Base-by-base conservation (phyloP, 768 basidiomycete species). In the Rhodotorula babjevae region DNA sequence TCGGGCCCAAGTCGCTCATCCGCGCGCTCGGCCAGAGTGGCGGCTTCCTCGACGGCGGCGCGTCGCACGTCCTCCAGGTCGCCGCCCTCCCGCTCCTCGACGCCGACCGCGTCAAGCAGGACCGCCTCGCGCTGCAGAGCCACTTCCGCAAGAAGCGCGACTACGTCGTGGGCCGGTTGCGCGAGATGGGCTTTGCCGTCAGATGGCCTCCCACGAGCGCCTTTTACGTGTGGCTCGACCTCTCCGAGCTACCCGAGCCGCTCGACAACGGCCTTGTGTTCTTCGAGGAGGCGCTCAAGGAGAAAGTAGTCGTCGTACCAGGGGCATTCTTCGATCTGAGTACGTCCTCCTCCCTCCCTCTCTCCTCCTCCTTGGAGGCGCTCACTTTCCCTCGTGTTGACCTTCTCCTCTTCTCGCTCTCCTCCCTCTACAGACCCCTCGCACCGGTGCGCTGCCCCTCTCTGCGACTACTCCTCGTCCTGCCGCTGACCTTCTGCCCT, bases 21-120 rank as follows among this genome's bases (percentile, higher is more conserved):
- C 88, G 89, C 15, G 93, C 93, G 1, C 86, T 97, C 55, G 91
- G 90, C n/a, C 94, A 97, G 79, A 90, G 90, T 33, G 91, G 89
- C 83, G 92, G 91, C 16, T 96, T 93, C 87, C 83, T 97, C 67
- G 94, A 97, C 77, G 94, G 94, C 27, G 94, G 94, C 68, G 92
- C n/a, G 12, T 73, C 61, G 42, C 68, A 73, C 49, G 44, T 25
- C 70, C 91, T 95, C 77, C 94, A 97, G 80, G 85, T 92, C 58
- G 93, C 93, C 21, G 93, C 94, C 1, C 84, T 97, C 71, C 86
- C 90, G 8, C 85, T 97, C 50, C 84, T 97, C 44, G 87, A 93
- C 23, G 63, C 61, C 33, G 82, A 81, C 6, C 85, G 85, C 66
- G 91, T 91, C 29, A 81, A 83, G 52, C 74, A 83, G 46, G 94